Evolutionary conservation across 108 stramenopile species (phyloP), one percentile per base, ranked within the genome.

Genomic region (Pseudonitzschia multiseries): DNA sequence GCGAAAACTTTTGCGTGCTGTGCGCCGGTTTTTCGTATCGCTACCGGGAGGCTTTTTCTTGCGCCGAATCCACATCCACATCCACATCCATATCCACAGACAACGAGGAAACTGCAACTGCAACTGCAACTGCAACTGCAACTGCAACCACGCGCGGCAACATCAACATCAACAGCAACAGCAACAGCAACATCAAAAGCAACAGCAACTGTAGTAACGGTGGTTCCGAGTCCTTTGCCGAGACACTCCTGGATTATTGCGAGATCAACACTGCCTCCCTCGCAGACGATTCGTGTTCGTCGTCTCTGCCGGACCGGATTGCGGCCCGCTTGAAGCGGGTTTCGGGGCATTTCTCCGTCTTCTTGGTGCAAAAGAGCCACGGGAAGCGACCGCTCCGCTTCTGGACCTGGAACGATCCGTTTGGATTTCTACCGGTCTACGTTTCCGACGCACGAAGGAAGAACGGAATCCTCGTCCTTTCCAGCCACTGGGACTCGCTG

Each of bases 1-100:
- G 50, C n/a, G 50, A 51, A 1, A 17, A 51, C n/a, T 51, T 51
- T 51, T 51, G 50, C n/a, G 50, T 51, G n/a, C 50, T 51, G 50
- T 51, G 20, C 20, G 50, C 50, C n/a, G 50, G 50, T n/a, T 51
- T 51, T 51, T n/a, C 50, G n/a, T 51, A 51, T 51, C 50, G n/a
- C 50, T 51, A 51, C 9, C 50, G n/a, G 9, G 50, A 51, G 17
- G 50, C 50, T 9, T 51, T 51, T 51, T 4, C 50, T 3, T 5
- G 36, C 36, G 36, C 36, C 36, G 36, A 36, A 2, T 36, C 36
- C 36, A 36, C n/a, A n/a, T n/a, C n/a, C n/a, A n/a, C n/a, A n/a
- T n/a, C n/a, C n/a, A n/a, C n/a, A n/a, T n/a, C n/a, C n/a, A n/a
- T n/a, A n/a, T n/a, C n/a, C n/a, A n/a, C n/a, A n/a, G n/a, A n/a